These are phyloP conservation scores for Globisporangium cylindrosporum DNA, from an alignment of 352 stramenopile genomes.

Conservation along the genomic window DNA sequence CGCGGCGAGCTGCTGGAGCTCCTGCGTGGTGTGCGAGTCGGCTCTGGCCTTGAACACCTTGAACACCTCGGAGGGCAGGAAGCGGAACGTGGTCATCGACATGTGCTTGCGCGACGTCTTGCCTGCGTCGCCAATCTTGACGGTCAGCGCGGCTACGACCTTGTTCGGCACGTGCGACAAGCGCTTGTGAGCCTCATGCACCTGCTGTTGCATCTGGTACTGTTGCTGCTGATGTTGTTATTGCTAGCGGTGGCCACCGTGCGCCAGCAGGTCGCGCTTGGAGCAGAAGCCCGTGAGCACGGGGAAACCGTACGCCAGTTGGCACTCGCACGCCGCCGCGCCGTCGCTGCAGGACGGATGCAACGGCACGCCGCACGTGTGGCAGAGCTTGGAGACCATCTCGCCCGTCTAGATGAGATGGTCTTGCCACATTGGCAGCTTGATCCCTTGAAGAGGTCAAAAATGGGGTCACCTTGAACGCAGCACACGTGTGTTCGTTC, in stretches of 20 bases:
- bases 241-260: not conserved
- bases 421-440: no score
- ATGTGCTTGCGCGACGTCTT: slow-evolving; percentile 73
- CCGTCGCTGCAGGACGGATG: slow-evolving; percentile 35
- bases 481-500: not conserved
- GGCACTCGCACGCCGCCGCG: slow-evolving; percentile 34
- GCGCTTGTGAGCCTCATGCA: slow-evolving; percentile 1
- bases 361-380: slow-evolving; percentile 30
- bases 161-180: slow-evolving; percentile 46
- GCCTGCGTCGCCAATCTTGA: slow-evolving; percentile 74
- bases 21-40: slow-evolving; percentile 50
- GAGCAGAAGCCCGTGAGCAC: slow-evolving; percentile 32
- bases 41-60: slow-evolving; percentile 72
- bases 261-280: slow-evolving; percentile 25
- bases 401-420: slow-evolving; percentile 20
- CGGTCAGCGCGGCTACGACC: slow-evolving; percentile 56
- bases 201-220: slow-evolving; percentile 1
- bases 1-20: slow-evolving; percentile 34
- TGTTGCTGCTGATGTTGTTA: slow-evolving; percentile 6
- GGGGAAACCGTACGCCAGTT: slow-evolving; percentile 34
- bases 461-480: no score
- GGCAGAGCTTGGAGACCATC: slow-evolving; percentile 32
- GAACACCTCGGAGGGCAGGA: slow-evolving; percentile 67
- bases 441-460: slow-evolving; percentile 3
- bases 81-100: slow-evolving; percentile 55